phyloP scores from a whole-genome alignment of 139 green algal species.

The Zygnema cylindricum region DNA sequence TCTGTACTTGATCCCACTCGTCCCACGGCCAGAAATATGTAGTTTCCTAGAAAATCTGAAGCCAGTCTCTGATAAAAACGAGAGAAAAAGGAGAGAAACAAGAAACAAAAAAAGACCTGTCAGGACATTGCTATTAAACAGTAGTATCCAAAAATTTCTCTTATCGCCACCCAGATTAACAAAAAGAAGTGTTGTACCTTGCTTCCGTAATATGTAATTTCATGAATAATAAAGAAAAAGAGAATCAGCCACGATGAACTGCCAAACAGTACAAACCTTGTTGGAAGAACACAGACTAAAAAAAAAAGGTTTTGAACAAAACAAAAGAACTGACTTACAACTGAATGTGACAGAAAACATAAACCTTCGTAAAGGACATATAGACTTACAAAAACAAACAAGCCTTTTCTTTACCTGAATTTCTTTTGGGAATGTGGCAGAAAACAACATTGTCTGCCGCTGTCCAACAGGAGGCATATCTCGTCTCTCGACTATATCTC shows the following conservation, averaged over 20 bases:
- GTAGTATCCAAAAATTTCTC: no score
- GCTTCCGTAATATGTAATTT: no score
- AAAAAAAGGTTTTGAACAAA: no score
- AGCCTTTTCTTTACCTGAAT: conserved; percentile 67
- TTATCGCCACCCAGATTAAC: no score
- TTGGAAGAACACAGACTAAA: no score
- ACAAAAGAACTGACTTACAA: conserved; percentile 19
- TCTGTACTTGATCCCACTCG: conserved; percentile 95
- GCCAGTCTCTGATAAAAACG: conserved; percentile 73
- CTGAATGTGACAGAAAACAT: background rate
- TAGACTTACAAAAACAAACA: background rate
- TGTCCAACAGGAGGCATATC: conserved; percentile 87
- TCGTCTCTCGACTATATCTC: conserved; percentile 66
- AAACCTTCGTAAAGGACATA: background rate
- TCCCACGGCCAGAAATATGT: conserved; percentile 97
- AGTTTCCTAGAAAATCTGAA: conserved; percentile 94
- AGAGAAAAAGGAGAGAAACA: background rate
- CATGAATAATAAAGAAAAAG: no score
- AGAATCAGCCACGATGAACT: no score
- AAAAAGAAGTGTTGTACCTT: no score
- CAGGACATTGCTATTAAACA: no score
- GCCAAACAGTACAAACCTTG: no score
- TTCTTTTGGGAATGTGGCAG: conserved; percentile 94
- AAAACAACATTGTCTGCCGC: conserved; percentile 95
- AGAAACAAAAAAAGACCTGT: background rate